Base-by-base conservation (phyloP, 768 basidiomycete species). In the Rhizopogon vesiculosus region DNA sequence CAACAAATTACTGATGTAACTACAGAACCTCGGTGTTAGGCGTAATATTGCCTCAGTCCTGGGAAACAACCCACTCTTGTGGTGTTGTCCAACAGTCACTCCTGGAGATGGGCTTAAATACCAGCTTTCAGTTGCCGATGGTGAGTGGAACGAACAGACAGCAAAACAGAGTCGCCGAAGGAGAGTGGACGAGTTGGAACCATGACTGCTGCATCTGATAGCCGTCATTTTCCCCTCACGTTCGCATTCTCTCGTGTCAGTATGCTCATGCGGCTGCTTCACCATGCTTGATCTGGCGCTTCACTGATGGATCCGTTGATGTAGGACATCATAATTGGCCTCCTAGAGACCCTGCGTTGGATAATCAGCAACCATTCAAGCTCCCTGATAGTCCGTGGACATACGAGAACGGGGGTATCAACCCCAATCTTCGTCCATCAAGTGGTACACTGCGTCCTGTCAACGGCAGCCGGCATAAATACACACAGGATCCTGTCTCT, bases 371-470 rank as follows among this genome's bases (percentile, higher is more conserved):
- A 56, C 67, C 67, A 9, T 78, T 84, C 60, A 68, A 66, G 35
- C 78, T 85, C 35, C 80, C 83, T 1, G 68, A 76, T 22, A 84
- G 83, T 5, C 92, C 94, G 5, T 97, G 93, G 87, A 92, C 92
- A 13, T 96, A 91, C 64, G 85, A 87, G 59, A 87, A 89, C 51
- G 87, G 76, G 18, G 72, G 77, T 13, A 64, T 94, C 13, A 97
- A 97, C 65, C 94, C 94, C 7, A 65, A 74, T 39, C 82, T 96
- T 9, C 76, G 74, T 40, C 86, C 93, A 0, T 84, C 82, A 40
- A 88, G 83, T 59, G 62, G 76, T 16, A 69, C 64, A 41, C 61
- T 67, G 33, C 76, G 75, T 25, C 53, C 67, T 46, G 57, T 57
- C 35, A 64, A 43, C 55, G 67, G 52, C 64, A 59, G 42, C 44